A percentile compares a stretch with the other conserved stretches of the same genome.
Conservation (phyloP, 164 flowering plant genomes). For the Liriodendron chinense region DNA sequence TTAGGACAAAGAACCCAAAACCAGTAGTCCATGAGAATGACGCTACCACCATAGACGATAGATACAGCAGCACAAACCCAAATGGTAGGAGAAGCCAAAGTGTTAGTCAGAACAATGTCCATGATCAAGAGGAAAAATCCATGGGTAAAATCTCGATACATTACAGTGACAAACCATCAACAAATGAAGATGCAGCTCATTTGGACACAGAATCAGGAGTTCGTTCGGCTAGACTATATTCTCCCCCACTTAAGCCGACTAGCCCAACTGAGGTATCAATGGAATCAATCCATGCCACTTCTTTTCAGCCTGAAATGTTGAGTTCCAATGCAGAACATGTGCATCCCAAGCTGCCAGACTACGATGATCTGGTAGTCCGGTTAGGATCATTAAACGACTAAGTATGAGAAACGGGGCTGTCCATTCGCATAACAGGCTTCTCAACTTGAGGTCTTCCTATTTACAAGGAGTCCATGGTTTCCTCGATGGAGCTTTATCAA, state of each 20-base stretch:
- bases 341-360: conserved; percentile 62
- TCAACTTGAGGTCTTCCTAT: no score
- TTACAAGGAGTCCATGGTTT: no score
- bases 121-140: conserved; percentile 36
- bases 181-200: not conserved
- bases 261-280: not conserved
- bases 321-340: conserved; percentile 24
- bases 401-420: conserved; percentile 23
- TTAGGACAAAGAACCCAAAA: conserved; percentile 28
- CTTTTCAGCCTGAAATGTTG: conserved; percentile 45
- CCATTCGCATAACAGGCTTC: no score
- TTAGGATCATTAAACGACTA: conserved; percentile 48
- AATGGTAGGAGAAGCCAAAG: conserved; percentile 4
- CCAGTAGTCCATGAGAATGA: conserved; percentile 10
- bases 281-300: conserved; percentile 41
- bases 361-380: conserved; percentile 46
- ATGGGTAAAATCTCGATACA: conserved; percentile 32
- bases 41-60: not conserved
- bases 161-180: conserved; percentile 29
- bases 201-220: not conserved
- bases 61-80: not conserved
- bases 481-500: no score
- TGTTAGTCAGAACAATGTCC: not conserved
- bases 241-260: not conserved
- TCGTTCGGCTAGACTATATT: not conserved